Percentiles rank a stretch among this genome's conserved stretches.
Conservation (phyloP, 2,329 filamentous ascomycete species). For the Aureobasidium namibiae region DNA sequence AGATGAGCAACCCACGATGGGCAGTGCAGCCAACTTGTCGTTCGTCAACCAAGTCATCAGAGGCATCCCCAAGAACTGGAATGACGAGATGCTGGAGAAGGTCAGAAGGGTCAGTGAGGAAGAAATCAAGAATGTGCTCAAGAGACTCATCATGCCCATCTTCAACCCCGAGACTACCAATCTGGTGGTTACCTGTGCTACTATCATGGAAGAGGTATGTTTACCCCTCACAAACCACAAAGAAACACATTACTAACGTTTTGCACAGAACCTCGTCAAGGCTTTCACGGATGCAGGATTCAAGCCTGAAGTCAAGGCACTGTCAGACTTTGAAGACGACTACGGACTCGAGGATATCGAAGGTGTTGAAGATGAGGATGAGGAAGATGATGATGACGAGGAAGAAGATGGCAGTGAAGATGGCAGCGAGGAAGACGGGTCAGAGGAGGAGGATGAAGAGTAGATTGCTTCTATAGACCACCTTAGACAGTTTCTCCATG, state of each 20-base stretch:
- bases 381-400: conserved; percentile 42
- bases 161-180: conserved; percentile 77
- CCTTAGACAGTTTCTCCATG: neutral
- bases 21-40: conserved; percentile 70
- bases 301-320: conserved; percentile 60
- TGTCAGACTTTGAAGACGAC: conserved; percentile 79
- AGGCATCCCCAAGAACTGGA: conserved; percentile 68
- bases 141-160: conserved; percentile 65
- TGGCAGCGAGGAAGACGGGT: conserved; percentile 38
- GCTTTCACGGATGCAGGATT: conserved; percentile 71
- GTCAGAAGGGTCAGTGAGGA: conserved; percentile 69
- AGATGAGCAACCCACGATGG: conserved; percentile 81
- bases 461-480: neutral
- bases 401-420: conserved; percentile 29
- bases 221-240: conserved; percentile 46
- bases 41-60: conserved; percentile 76
- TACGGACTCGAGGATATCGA: conserved; percentile 95
- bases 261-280: conserved; percentile 61
- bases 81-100: conserved; percentile 63
- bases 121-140: conserved; percentile 67
- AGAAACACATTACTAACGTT: conserved; percentile 57
- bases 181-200: conserved; percentile 79
- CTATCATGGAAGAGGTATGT: conserved; percentile 70
- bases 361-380: conserved; percentile 62
- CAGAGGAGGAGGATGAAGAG: conserved; percentile 34